Percentiles rank a stretch among this genome's conserved stretches.
phyloP scores from a whole-genome alignment of 2,329 filamentous ascomycete genomes.

The Apiospora aurea region DNA sequence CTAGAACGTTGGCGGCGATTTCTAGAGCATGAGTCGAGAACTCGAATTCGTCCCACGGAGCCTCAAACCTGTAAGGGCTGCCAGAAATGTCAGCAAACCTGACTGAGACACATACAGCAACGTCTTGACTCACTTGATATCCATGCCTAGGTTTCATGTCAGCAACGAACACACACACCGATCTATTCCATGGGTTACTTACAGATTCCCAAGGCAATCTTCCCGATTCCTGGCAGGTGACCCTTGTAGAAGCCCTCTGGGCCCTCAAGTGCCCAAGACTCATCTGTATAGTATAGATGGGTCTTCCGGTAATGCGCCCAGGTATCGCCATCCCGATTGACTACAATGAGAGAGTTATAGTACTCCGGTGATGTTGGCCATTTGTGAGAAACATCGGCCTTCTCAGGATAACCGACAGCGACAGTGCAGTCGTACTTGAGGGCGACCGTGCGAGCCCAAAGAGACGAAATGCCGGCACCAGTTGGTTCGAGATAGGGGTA shows the following conservation, averaged over 20 bases:
- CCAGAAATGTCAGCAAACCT: no score
- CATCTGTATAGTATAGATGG: constrained; percentile 65
- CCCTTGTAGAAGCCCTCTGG: constrained; percentile 56
- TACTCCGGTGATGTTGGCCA: constrained; percentile 57
- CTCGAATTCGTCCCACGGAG: constrained; percentile 57
- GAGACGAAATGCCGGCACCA: constrained; percentile 69
- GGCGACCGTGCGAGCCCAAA: constrained; percentile 75
- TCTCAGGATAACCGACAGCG: constrained; percentile 77
- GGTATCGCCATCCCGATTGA: constrained; percentile 66
- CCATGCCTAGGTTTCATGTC: constrained; percentile 49
- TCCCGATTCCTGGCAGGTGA: constrained; percentile 55
- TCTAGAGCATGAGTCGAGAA: constrained; percentile 65
- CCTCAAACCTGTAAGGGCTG: constrained; percentile 59
- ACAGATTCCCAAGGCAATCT: constrained; percentile 63
- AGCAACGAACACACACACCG: no score
- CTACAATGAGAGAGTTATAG: constrained; percentile 57
- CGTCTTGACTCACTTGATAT: constrained; percentile 59
- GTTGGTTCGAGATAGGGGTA: constrained; percentile 72
- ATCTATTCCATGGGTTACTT: no score
- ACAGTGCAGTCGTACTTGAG: constrained; percentile 72
- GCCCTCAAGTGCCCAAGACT: constrained; percentile 67
- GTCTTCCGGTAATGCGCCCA: constrained; percentile 68
- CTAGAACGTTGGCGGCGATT: constrained; percentile 64
- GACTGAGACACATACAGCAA: no score
- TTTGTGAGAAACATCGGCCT: constrained; percentile 56